Evolutionary conservation across 805 yeast species (phyloP).

Genomic region (Barnettozyma californica): DNA sequence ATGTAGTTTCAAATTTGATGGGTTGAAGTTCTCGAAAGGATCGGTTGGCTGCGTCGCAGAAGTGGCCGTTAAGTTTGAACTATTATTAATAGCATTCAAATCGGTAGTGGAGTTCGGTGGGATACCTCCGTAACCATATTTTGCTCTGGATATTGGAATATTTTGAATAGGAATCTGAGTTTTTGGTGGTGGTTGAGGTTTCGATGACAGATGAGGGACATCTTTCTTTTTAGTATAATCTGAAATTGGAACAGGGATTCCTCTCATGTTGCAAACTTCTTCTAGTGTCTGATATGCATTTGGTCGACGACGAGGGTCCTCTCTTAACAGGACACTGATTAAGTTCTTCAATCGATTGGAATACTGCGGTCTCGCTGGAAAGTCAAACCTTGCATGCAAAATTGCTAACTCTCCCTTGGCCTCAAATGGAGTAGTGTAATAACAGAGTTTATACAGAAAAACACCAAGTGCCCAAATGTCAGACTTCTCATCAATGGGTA

Average conservation of each 20-base stretch:
- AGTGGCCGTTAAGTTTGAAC: not conserved
- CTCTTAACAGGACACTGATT: conserved; percentile 54
- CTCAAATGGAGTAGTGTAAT: conserved; percentile 82
- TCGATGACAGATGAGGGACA: not conserved
- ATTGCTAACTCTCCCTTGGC: conserved; percentile 59
- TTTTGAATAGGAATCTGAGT: conserved; percentile 8
- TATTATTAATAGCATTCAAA: conserved; percentile 3
- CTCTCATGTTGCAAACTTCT: conserved; percentile 60
- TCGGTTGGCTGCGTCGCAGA: not conserved
- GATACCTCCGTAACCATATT: conserved; percentile 3
- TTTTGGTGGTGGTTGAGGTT: not conserved
- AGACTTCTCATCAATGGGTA: conserved; percentile 74
- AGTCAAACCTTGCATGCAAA: conserved; percentile 46
- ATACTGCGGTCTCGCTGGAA: conserved; percentile 52
- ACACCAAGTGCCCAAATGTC: conserved; percentile 87
- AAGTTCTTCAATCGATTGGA: conserved; percentile 59
- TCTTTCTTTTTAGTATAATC: conserved; percentile 32
- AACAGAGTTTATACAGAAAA: conserved; percentile 70
- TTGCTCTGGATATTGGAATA: conserved; percentile 6
- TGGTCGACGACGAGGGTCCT: conserved; percentile 68
- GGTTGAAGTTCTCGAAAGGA: conserved; percentile 8
- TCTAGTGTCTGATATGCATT: conserved; percentile 65
- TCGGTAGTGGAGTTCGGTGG: conserved; percentile 7
- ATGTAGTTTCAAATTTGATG: not conserved
- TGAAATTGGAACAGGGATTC: conserved; percentile 37